Conservation (phyloP, 148 eudicot species). For the Nepenthes mirabilis region DNA sequence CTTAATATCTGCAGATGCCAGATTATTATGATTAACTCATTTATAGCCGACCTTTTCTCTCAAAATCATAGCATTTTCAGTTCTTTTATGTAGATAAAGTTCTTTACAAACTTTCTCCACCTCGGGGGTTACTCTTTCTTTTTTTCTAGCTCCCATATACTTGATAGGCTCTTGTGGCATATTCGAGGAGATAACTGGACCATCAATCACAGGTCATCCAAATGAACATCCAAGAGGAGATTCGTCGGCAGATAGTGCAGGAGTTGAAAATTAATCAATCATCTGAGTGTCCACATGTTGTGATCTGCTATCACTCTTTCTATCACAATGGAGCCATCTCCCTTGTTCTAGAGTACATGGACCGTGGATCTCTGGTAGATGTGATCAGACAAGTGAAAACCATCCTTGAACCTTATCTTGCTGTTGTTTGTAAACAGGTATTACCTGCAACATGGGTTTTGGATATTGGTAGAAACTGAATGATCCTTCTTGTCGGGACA, state of each 20-base stretch:
- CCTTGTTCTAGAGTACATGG: slow-evolving; percentile 92
- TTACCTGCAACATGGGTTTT: neutral
- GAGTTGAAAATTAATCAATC: slow-evolving; percentile 95
- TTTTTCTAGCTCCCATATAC: too few species aligned
- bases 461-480: neutral
- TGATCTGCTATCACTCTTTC: slow-evolving; percentile 84
- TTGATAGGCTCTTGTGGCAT: neutral
- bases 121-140: too few species aligned
- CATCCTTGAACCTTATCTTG: slow-evolving; percentile 94
- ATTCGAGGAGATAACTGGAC: slow-evolving; percentile 1
- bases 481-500: neutral
- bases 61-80: neutral
- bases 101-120: too few species aligned
- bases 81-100: too few species aligned
- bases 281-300: slow-evolving; percentile 82
- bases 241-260: slow-evolving; percentile 93
- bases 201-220: slow-evolving; percentile 62
- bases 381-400: slow-evolving; percentile 82
- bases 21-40: neutral
- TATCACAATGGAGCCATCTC: slow-evolving; percentile 93
- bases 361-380: slow-evolving; percentile 90
- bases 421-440: slow-evolving; percentile 94
- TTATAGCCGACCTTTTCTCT: neutral
- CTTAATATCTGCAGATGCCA: neutral
- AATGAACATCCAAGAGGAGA: slow-evolving; percentile 97